A percentile compares a stretch with the other conserved stretches of the same genome.
Evolutionary conservation across 2,329 filamentous ascomycete genomes (phyloP).

Genomic region (Nigrospora osmanthi): DNA sequence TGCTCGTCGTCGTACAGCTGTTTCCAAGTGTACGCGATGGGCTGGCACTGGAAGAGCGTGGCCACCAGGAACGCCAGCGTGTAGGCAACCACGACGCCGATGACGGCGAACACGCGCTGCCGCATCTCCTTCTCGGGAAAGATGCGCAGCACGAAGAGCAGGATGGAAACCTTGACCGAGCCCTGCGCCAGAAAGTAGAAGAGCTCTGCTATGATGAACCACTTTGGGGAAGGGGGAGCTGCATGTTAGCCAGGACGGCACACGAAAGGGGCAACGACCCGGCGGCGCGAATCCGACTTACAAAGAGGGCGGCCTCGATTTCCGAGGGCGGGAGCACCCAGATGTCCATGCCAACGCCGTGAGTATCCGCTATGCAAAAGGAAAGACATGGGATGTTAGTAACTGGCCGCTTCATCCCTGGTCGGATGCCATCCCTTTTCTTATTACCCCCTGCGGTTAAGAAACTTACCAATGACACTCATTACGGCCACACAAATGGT

Average conservation of each 20-base stretch:
- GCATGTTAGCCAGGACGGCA: not conserved
- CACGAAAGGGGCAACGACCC: too few relatives aligned
- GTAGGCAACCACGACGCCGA: slow-evolving; percentile 16
- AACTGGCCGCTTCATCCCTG: too few relatives aligned
- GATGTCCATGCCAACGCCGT: slow-evolving; percentile 8
- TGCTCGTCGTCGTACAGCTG: slow-evolving; percentile 5
- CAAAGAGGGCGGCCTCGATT: slow-evolving; percentile 7
- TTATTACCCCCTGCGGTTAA: not conserved
- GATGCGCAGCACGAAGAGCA: slow-evolving; percentile 22
- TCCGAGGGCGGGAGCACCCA: slow-evolving; percentile 5
- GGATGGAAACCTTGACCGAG: slow-evolving; percentile 22
- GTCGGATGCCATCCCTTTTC: too few relatives aligned
- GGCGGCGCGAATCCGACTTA: not conserved
- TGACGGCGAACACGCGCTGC: slow-evolving; percentile 11
- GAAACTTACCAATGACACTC: not conserved
- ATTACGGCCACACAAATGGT: slow-evolving; percentile 3
- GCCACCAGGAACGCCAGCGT: slow-evolving; percentile 12
- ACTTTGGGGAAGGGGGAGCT: not conserved
- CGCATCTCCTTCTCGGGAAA: slow-evolving; percentile 20
- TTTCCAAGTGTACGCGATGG: slow-evolving; percentile 21
- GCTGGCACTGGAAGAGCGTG: slow-evolving; percentile 21
- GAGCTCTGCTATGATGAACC: slow-evolving; percentile 22
- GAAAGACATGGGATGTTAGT: not conserved
- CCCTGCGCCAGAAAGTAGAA: slow-evolving; percentile 22
- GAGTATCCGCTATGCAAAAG: not conserved